Base-by-base conservation (phyloP, 331 rosid species). In the Malus hybrid region DNA sequence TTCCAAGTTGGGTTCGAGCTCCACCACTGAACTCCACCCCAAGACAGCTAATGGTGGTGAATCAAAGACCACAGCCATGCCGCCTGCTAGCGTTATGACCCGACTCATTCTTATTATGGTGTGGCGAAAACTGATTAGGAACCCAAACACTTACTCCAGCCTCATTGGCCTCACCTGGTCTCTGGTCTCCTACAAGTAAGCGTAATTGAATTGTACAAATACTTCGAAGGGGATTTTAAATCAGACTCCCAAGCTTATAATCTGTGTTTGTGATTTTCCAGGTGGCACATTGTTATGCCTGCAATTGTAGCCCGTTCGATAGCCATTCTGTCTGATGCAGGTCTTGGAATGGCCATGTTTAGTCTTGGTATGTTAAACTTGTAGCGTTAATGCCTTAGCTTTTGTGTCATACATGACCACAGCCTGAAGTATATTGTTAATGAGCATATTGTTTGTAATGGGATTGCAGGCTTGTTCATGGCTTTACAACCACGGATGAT, bases 131-230 rank as follows among this genome's bases (percentile, higher is more conserved):
- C 86, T 93, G 67, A 90, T 93, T 44, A 78, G 98, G 76, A 93
- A 93, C 71, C 98, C 98, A 52, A 93, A 93, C 80, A 91, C 98
- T 19, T 93, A 90, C 76, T 93, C 98, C 13, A 93, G 98, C 83
- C 86, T 93, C 15, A 76, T 93, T 72, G 98, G 98, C 73, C 98
- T 93, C 57, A 81, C 90, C 1, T 93, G 98, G 98, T 93, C 98
- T 16, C 65, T 93, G 66, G 72, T 91, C 76, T 93, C 97, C 24
- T 93, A 76, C 84, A 90, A 65, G 98, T 90, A 87, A 67, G 77
- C 24, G 2, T 14, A 42, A 2, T 2, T 24, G 1, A n/a, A 7
- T 26, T 9, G 26, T 9, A 4, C 24, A 9, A 11, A 48, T 44
- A 9, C 26, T 22, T 19, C n/a, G 7, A 4, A n/a, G 7, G 6